Evolutionary conservation across 1,139 yeast genomes (phyloP), one percentile per base, ranked within the genome.

Genomic region (Saccharomyces pastorianus): DNA sequence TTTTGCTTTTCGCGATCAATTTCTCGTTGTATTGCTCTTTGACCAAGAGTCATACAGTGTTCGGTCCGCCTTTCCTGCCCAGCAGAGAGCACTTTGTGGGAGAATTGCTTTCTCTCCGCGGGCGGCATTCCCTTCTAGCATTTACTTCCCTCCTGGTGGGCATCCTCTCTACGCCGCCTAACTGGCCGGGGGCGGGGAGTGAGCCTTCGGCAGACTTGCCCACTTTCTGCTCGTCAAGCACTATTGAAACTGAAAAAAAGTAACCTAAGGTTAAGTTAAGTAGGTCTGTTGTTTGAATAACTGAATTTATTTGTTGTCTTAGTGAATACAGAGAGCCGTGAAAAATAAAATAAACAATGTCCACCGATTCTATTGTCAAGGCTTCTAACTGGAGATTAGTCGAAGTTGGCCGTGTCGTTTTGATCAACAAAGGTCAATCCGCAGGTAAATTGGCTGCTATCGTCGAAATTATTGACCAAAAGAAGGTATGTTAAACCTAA

Each of bases 301-400:
- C 32, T 14, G n/a, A 48, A n/a, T 47, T 31, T 32, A 46, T 32
- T 51, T 28, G 9, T 46, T 47, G 48, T 27, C 27, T 51, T 32
- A 38, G 34, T 46, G 50, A 49, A 49, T 48, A 52, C 44, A 38
- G 44, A 54, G 48, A 58, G 53, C 52, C 57, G 61, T 52, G 57
- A 55, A 56, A 56, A 53, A 51, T 48, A 50, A 47, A 48, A 52
- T 52, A 56, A 38, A 38, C 44, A 65, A 82, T 81, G 85, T 80
- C 86, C 72, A 73, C 81, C 69, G 80, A 80, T 73, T 75, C 96
- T 76, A 80, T 87, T 75, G 95, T 91, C 78, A 87, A 88, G 83
- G 88, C 96, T 77, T 83, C 96, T 79, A 88, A 88, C 91, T 91
- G 97, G 98, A 89, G 97, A 87, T 85, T 83, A 76, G 99, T 95